Base-by-base conservation (phyloP, 331 rosid genomes). In the Malus hybrid region DNA sequence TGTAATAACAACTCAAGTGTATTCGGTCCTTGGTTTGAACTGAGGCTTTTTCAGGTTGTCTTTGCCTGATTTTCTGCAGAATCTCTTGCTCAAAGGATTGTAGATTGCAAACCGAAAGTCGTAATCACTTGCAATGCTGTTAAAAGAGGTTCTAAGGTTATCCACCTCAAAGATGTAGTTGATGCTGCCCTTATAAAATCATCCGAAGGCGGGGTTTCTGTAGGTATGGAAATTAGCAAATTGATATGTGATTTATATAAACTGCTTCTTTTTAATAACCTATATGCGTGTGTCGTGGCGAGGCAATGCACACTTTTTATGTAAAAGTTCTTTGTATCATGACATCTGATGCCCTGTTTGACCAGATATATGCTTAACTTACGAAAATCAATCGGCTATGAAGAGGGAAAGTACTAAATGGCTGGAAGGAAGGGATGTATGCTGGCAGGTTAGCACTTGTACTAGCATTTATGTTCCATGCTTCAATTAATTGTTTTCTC, bases 1-100 rank as follows among this genome's bases (percentile, higher is more conserved):
- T n/a, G n/a, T n/a, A n/a, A n/a, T n/a, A n/a, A n/a, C n/a, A n/a
- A n/a, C n/a, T n/a, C n/a, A n/a, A n/a, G n/a, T n/a, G n/a, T n/a
- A n/a, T n/a, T n/a, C n/a, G n/a, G n/a, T n/a, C n/a, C n/a, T n/a
- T n/a, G n/a, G n/a, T n/a, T n/a, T n/a, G n/a, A n/a, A n/a, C n/a
- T n/a, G n/a, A n/a, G n/a, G n/a, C 81, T 86, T 79, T 72, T 73
- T 71, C 81, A 95, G 99, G 99, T 95, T 83, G 99, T 95, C 46
- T 95, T 95, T 89, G 99, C 97, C 15, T 97, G 99, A 62, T 92
- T 90, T 87, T 95, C 99, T 77, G 82, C 97, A 20, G 99, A 95
- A 71, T 83, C 99, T 81, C 90, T 95, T 57, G 66, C 97, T 32
- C 99, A 92, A 75, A 92, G 99, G 83, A 90, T 92, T 42, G 74